Conservation (phyloP, 2,329 filamentous ascomycete genomes). For the Escovopsis sp. region DNA sequence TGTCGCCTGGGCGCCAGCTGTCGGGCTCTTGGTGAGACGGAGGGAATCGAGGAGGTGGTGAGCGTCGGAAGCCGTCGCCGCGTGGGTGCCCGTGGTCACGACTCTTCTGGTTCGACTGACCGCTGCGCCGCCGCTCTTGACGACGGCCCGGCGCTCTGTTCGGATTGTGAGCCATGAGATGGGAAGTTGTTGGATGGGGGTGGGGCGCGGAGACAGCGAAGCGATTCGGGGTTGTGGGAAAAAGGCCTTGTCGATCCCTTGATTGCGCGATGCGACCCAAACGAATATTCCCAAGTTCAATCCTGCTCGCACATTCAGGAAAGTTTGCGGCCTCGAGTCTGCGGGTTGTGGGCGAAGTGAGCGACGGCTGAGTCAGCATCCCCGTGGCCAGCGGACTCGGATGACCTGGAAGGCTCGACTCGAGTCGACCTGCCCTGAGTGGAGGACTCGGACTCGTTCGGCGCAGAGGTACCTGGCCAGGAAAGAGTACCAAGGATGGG, state of each 20-base stretch:
- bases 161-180: constrained; percentile 1
- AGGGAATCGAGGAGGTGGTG: constrained; percentile 4
- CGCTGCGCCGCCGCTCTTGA: constrained; percentile 5
- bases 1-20: constrained; percentile 16
- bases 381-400: too few relatives aligned
- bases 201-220: not conserved
- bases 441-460: too few relatives aligned
- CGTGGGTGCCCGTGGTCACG: constrained; percentile 2
- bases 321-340: not conserved
- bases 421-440: too few relatives aligned
- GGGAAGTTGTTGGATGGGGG: not conserved
- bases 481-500: too few relatives aligned
- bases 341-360: not conserved
- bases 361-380: not conserved
- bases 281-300: not conserved
- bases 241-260: too few relatives aligned
- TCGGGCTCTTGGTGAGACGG: constrained; percentile 12
- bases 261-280: not conserved
- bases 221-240: not conserved
- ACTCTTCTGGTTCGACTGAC: constrained; percentile 6
- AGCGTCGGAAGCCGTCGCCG: constrained; percentile 3
- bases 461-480: too few relatives aligned
- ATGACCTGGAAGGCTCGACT: too few relatives aligned
- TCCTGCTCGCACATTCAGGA: too few relatives aligned
- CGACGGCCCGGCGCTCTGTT: constrained; percentile 3